phyloP scores from a whole-genome alignment of 495 filamentous ascomycete species.

The Aspergillus avenaceus region DNA sequence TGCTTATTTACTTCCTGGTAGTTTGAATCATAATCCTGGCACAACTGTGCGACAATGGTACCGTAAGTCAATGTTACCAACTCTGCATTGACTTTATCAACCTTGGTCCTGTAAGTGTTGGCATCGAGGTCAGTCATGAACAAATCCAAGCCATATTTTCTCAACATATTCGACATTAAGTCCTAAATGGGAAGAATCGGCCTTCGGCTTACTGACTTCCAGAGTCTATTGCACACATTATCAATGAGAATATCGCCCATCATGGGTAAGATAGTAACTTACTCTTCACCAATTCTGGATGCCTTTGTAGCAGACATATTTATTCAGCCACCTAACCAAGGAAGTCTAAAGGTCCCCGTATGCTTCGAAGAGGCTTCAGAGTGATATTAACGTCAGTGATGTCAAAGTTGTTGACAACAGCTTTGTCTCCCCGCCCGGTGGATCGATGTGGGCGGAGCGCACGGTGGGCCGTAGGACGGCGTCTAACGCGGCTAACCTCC shows the following conservation, averaged over 20 bases:
- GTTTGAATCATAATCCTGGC: constrained; percentile 89
- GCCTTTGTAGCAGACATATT: constrained; percentile 75
- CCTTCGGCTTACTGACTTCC: constrained; percentile 73
- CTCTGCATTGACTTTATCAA: constrained; percentile 82
- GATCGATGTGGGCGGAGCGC: constrained; percentile 16
- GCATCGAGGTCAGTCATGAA: background rate
- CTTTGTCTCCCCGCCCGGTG: constrained; percentile 18
- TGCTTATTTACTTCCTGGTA: constrained; percentile 94
- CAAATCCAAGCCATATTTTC: background rate
- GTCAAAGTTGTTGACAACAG: constrained; percentile 1
- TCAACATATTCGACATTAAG: background rate
- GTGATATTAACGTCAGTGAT: too few relatives aligned
- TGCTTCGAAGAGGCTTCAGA: background rate
- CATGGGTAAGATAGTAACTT: constrained; percentile 37
- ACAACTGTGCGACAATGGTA: constrained; percentile 93
- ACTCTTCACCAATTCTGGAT: constrained; percentile 96
- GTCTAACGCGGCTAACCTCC: constrained; percentile 17
- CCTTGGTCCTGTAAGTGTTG: constrained; percentile 44
- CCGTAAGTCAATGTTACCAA: constrained; percentile 96
- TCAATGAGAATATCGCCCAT: constrained; percentile 4
- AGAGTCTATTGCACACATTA: constrained; percentile 60
- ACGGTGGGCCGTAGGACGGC: constrained; percentile 9
- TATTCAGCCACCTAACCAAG: background rate
- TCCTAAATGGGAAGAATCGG: background rate
- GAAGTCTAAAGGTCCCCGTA: too few relatives aligned